These are phyloP conservation scores for Rosa lucieae DNA, from an alignment of 306 rosid genomes.

Conservation along the genomic window DNA sequence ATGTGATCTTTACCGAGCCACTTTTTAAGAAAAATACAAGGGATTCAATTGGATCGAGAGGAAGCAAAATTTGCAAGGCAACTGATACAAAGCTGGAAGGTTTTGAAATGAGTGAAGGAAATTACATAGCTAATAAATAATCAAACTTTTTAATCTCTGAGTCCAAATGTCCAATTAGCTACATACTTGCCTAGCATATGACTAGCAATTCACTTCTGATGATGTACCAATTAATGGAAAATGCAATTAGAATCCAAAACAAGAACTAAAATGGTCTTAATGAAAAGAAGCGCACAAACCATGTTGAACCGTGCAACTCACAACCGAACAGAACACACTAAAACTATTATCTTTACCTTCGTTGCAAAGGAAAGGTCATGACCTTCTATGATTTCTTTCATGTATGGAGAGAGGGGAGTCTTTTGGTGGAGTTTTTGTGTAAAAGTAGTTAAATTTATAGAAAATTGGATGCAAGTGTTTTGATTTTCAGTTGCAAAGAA, in stretches of 20 bases:
- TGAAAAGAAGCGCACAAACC: background rate
- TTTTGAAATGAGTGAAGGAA: background rate
- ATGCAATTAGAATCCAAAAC: background rate
- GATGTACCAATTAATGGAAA: background rate
- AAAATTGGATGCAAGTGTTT: too few relatives aligned
- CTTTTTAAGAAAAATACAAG: background rate
- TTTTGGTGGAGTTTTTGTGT: too few relatives aligned
- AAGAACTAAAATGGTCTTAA: background rate
- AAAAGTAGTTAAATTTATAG: too few relatives aligned
- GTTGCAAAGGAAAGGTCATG: conserved; percentile 6
- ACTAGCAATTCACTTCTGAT: background rate
- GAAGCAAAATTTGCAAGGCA: background rate
- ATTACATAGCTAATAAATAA: background rate
- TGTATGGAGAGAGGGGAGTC: background rate
- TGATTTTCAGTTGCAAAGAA: too few relatives aligned
- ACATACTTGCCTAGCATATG: background rate
- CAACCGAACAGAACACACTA: background rate
- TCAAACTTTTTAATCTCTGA: background rate
- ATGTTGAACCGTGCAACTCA: background rate
- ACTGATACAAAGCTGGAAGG: background rate
- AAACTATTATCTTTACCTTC: background rate
- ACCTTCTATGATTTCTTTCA: conserved; percentile 16
- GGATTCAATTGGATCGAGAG: background rate
- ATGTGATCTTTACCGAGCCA: background rate
- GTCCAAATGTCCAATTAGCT: background rate